Evolutionary conservation across 2,329 filamentous ascomycete species (phyloP), one percentile per base, ranked within the genome.

Genomic region (Colletotrichum incanum): DNA sequence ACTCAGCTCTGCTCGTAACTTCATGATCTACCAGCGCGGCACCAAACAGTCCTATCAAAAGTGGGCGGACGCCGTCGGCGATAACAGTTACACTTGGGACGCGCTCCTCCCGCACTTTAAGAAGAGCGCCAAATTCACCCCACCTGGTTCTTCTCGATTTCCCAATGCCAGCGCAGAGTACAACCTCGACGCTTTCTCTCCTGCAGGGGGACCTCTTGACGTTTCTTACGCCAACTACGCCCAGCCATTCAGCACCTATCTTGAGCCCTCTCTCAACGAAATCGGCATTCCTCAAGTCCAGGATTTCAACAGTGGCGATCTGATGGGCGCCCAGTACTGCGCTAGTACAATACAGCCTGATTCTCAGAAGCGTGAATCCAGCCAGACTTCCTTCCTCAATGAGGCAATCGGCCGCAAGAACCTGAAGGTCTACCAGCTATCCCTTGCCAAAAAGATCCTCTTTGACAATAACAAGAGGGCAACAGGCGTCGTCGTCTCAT

Each of bases 381-480:
- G 79, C 6, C 77, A 84, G 68, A 78, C 82, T 3, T 79, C 81
- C 0, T 86, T 82, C 67, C 72, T 85, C 3, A 56, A 72, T 3
- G 67, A 72, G 0, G 79, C 77, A 6, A 75, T 76, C 2, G 74
- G 76, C 54, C 73, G 75, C 1, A 75, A 77, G 0, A 78, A 81
- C 16, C 77, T 87, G 2, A 82, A 78, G 12, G 76, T 87, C 0
- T 87, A 84, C 60, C 77, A 76, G 0, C 66, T 80, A 3, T 86
- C 85, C 0, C 77, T 84, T 7, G 87, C 84, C 2, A 83, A 84
- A 74, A 82, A 80, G 56, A 81, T 90, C 0, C 34, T 86, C 0
- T 89, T 88, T 45, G 75, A 85, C 55, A 1, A 28, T 61, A 73
- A 80, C 0, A 84, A 79, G 59, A 83, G 78, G 56, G 86, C 84